Base-by-base conservation (phyloP, 2,329 filamentous ascomycete species). In the Cladophialophora yegresii region DNA sequence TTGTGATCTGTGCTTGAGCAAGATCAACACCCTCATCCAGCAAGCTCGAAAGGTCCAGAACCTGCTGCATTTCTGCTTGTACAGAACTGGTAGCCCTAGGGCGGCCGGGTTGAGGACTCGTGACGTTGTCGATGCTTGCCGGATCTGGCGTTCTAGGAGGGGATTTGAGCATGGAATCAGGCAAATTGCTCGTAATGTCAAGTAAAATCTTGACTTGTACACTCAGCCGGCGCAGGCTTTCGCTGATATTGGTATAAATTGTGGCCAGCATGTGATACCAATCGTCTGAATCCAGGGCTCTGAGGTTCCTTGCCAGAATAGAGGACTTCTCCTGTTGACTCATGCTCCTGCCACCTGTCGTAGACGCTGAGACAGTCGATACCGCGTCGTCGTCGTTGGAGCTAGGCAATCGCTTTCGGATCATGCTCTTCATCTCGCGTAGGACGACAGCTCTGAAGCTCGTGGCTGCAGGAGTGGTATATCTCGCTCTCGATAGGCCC, bases 161-260 rank as follows among this genome's bases (percentile, higher is more conserved):
- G 0, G 83, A 84, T 63, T 77, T 78, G 28, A 80, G 73, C 53
- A 72, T 76, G 66, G 70, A 67, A 2, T 76, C 72, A 2, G 80
- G 78, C 13, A 80, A 68, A n/a, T 77, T 77, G 74, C 92, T 96
- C 0, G 93, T 95, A 22, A 96, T 90, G 76, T 99, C 95, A 9
- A 99, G 82, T n/a, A 99, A 79, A 9, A 98, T 88, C 76, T 99
- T 99, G 61, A 95, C 90, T 75, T 98, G 93, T 0, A 92, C 93
- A 20, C 91, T 92, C 7, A 97, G 80, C 72, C 95, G 85, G 62
- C 95, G 84, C 54, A 99, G 76, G 3, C 91, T 91, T 78, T 99
- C 95, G 3, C 93, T 89, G 8, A 97, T 89, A 36, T 90, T 87
- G 20, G 92, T 89, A 73, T 98, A 99, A 16, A 96, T 89, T 63